Conservation (phyloP, 371 early-diverging fungal genomes). For the Saksenaea oblongispora region DNA sequence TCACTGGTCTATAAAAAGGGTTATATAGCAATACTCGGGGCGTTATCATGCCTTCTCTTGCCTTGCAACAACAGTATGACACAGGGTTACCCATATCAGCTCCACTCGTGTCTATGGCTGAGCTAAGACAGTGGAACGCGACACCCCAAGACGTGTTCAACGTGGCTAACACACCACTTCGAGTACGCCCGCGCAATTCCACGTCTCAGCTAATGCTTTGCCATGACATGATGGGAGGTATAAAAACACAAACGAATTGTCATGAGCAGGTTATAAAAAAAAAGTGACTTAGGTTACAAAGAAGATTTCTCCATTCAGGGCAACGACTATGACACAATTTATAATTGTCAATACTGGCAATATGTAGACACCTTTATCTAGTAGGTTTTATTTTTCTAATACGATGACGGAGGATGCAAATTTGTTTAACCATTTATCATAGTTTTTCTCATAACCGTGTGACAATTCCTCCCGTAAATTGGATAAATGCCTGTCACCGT, state of each 20-base stretch:
- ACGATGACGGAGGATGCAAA: neutral
- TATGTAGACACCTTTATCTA: constrained; percentile 66
- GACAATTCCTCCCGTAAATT: constrained; percentile 62
- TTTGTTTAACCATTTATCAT: neutral
- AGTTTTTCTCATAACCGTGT: constrained; percentile 63
- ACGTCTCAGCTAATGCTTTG: neutral
- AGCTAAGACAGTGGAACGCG: neutral
- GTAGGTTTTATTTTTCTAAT: constrained; percentile 16
- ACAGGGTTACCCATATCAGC: neutral
- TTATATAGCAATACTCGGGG: neutral
- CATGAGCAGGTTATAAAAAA: neutral
- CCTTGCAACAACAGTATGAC: neutral
- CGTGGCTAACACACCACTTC: neutral
- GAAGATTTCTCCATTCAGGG: constrained; percentile 59
- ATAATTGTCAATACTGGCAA: constrained; percentile 56
- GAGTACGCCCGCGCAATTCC: neutral
- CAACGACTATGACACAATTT: constrained; percentile 41
- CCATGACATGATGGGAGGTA: constrained; percentile 68
- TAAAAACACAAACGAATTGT: neutral
- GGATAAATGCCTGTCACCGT: constrained; percentile 65
- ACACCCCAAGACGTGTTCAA: neutral
- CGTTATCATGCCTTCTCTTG: neutral
- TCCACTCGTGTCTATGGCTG: neutral
- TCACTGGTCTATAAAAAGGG: neutral
- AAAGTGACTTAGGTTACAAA: constrained; percentile 43